These are phyloP conservation scores for Colletotrichum cordylinicola DNA, from an alignment of 2,329 filamentous ascomycete genomes.

Conservation along the genomic window DNA sequence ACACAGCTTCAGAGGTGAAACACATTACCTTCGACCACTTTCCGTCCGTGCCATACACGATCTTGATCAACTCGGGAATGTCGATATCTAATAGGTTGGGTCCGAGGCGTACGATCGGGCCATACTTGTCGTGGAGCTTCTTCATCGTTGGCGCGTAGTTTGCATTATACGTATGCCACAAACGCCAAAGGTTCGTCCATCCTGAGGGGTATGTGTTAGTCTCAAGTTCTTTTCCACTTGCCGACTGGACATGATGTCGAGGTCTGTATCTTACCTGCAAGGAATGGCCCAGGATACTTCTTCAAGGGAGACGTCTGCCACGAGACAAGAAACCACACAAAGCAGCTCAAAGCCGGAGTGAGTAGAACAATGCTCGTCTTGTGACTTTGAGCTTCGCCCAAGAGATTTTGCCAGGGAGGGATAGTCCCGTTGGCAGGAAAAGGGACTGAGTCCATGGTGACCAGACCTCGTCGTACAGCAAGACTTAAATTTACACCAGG, in stretches of 20 bases:
- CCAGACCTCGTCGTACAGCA: neutral
- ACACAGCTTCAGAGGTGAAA: neutral
- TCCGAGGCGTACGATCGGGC: conserved; percentile 33
- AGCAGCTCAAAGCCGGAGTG: neutral
- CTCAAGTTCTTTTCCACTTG: neutral
- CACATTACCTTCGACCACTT: conserved; percentile 27
- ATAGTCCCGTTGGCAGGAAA: neutral
- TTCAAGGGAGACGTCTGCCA: conserved; percentile 27
- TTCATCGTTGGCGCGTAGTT: conserved; percentile 26
- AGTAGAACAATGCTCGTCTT: neutral
- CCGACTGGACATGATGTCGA: neutral
- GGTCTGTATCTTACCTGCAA: conserved; percentile 28
- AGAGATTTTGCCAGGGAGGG: neutral
- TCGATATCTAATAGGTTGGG: conserved; percentile 34
- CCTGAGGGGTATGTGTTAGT: neutral
- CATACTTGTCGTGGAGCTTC: conserved; percentile 34
- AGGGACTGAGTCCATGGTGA: neutral
- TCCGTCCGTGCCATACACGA: conserved; percentile 31
- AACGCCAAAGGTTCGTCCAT: conserved; percentile 33
- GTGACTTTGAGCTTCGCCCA: neutral
- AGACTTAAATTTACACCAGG: neutral
- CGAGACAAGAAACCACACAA: neutral
- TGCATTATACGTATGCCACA: conserved; percentile 25
- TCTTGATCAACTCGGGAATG: conserved; percentile 30
- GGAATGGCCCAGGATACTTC: conserved; percentile 36